Base-by-base conservation (phyloP, 495 filamentous ascomycete species). In the Penicillium cinerascens region DNA sequence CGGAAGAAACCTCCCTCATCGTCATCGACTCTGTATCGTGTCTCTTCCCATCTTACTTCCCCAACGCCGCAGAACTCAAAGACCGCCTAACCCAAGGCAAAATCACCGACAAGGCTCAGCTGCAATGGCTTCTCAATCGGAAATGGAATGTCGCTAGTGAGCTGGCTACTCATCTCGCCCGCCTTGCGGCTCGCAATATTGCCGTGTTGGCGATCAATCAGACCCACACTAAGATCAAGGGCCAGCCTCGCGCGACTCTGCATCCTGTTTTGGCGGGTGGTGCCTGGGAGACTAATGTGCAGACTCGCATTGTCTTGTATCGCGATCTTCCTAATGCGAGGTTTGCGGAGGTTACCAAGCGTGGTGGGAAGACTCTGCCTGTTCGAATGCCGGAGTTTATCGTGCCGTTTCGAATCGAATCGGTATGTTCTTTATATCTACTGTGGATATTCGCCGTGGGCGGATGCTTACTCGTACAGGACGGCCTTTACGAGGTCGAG, bases 21-120 rank as follows among this genome's bases (percentile, higher is more conserved):
- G 77, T 95, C 9, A 72, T 96, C 57, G 89, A 93, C 64, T 84
- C 85, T 1, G 67, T 93, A 16, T 89, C 89, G 8, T 82, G 81
- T 13, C 72, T 87, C n/a, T 76, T 93, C 54, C 83, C 85, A 47
- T 76, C 84, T 44, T 86, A 90, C 37, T 91, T 91, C 47, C 86
- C 84, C 8, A 74, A 76, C 44, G 65, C 71, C 16, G 60, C 68
- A 4, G 75, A 78, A 33, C 49, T 73, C 13, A 68, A 69, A 50
- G 54, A 69, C n/a, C 68, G 67, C 2, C 51, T 72, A 8, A 36
- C 62, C 0, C 49, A 61, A 25, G 51, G 54, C 21, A 66, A 65
- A 38, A 58, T 60, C 42, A 54, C 42, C 41, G 58, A 71, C 54
- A 73, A 72, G 66, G 67, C 58, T 23, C 70, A 68, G 60, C 62